phyloP scores from a whole-genome alignment of 1,284 basidiomycete species.

The Entoloma clypeatum region DNA sequence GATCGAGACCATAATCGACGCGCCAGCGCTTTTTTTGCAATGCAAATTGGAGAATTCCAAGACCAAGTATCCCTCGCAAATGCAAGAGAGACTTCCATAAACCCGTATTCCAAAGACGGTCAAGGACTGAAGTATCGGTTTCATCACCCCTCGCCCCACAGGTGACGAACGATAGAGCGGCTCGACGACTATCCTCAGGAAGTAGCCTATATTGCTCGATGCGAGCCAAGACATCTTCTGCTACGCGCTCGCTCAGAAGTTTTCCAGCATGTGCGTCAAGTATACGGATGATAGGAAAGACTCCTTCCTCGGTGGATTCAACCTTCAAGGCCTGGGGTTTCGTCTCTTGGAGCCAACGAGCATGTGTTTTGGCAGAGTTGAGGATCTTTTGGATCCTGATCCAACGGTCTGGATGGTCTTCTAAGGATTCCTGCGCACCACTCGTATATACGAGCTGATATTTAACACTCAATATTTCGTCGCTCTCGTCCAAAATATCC shows the following conservation, averaged over 20 bases:
- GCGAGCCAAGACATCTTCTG: constrained; percentile 25
- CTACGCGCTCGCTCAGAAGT: constrained; percentile 21
- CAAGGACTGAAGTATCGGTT: constrained; percentile 7
- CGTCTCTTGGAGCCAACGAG: constrained; percentile 7
- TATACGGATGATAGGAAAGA: constrained; percentile 36
- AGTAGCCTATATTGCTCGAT: constrained; percentile 23
- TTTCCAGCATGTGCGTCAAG: constrained; percentile 23
- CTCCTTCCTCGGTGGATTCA: constrained; percentile 6
- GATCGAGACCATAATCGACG: constrained; percentile 52
- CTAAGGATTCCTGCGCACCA: constrained; percentile 36
- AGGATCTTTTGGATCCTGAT: constrained; percentile 40
- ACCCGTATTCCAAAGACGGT: constrained; percentile 7
- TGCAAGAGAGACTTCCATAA: constrained; percentile 38
- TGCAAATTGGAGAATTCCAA: constrained; percentile 38
- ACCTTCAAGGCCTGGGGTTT: constrained; percentile 22
- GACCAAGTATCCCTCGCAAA: constrained; percentile 42
- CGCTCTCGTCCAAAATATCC: constrained; percentile 52
- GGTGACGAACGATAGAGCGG: constrained; percentile 25
- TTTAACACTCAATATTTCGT: constrained; percentile 46
- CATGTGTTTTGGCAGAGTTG: constrained; percentile 19
- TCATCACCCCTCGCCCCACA: constrained; percentile 1
- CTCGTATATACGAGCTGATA: constrained; percentile 50
- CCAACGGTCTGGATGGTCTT: constrained; percentile 48
- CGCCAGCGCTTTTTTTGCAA: constrained; percentile 45
- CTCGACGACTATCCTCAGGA: constrained; percentile 13